Evolutionary conservation across 495 filamentous ascomycete genomes (phyloP), one percentile per base, ranked within the genome.

Genomic region (Aspergillus bertholletiae): DNA sequence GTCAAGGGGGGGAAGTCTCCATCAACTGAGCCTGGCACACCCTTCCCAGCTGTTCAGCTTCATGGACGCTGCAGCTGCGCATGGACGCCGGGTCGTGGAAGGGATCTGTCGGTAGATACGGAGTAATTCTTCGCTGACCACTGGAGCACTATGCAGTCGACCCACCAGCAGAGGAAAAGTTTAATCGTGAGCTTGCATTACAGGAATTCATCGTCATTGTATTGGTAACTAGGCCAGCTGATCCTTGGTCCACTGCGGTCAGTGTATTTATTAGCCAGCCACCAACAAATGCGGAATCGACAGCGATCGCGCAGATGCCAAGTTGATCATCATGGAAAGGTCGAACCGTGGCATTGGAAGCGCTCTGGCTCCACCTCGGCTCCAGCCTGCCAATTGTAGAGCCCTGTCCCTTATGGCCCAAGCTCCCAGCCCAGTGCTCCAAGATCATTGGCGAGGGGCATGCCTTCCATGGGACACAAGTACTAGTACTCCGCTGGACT

Each of bases 231-330:
- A 40, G 37, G 7, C 37, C 37, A 40, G 51, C 55, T 46, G 43
- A 53, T 58, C 43, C 13, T 41, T 22, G 46, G 21, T 46, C 37
- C 27, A 53, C 24, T 39, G 21, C 53, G 51, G 32, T 40, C 39
- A 46, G 40, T 37, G 28, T 5, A 8, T 28, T 28, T 5, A 8
- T 4, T 53, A 46, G 46, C 47, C 58, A 57, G 51, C 55, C 55
- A 58, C 55, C 44, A 51, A 13, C 43, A 47, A 22, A 44, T 28
- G 8, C 28, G 32, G 44, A 53, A 46, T 41, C 22, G 55, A 47
- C 40, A 53, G 46, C 23, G 28, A 37, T 32, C 30, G 30, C 28
- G n/a, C 20, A 22, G 45, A 47, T 39, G 55, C 51, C 51, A 55
- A 52, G 54, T 48, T 40, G 47, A 53, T 53, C 13, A 40, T 49